A percentile compares a stretch with the other conserved stretches of the same genome.
Evolutionary conservation across 2,329 filamentous ascomycete species (phyloP).

Genomic region (Acrodontium crateriforme): DNA sequence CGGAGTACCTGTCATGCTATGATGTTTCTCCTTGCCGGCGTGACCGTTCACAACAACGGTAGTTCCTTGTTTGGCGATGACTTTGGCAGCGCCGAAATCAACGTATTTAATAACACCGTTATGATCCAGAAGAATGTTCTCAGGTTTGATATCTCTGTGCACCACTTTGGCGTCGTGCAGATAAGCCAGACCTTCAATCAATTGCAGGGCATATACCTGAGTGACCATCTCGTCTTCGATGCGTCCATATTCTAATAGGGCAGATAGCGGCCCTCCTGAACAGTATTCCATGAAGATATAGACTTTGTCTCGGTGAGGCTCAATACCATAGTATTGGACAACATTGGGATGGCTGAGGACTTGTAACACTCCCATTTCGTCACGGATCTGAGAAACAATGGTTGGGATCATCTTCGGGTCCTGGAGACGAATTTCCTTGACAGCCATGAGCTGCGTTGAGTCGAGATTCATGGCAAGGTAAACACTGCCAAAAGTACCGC

Average conservation of each 20-base stretch:
- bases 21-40: conserved; percentile 28
- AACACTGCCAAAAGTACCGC: conserved; percentile 92
- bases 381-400: conserved; percentile 83
- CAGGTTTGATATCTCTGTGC: conserved; percentile 94
- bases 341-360: conserved; percentile 95
- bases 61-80: conserved; percentile 85
- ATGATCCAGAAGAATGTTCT: conserved; percentile 91
- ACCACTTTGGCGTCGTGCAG: conserved; percentile 84
- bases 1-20: conserved; percentile 93
- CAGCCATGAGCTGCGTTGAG: conserved; percentile 90
- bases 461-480: conserved; percentile 97
- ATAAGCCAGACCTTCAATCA: conserved; percentile 87
- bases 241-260: conserved; percentile 80
- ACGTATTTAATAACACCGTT: conserved; percentile 99
- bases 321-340: conserved; percentile 94
- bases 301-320: conserved; percentile 96
- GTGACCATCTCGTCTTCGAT: conserved; percentile 97
- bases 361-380: conserved; percentile 94
- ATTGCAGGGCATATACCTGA: conserved; percentile 88
- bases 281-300: conserved; percentile 99
- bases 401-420: conserved; percentile 92
- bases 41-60: conserved; percentile 52
- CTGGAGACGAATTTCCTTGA: conserved; percentile 95
- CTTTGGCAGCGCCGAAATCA: conserved; percentile 93
- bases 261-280: conserved; percentile 82